Conservation (phyloP, 2,329 filamentous ascomycete species). For the Gyromitra esculenta region DNA sequence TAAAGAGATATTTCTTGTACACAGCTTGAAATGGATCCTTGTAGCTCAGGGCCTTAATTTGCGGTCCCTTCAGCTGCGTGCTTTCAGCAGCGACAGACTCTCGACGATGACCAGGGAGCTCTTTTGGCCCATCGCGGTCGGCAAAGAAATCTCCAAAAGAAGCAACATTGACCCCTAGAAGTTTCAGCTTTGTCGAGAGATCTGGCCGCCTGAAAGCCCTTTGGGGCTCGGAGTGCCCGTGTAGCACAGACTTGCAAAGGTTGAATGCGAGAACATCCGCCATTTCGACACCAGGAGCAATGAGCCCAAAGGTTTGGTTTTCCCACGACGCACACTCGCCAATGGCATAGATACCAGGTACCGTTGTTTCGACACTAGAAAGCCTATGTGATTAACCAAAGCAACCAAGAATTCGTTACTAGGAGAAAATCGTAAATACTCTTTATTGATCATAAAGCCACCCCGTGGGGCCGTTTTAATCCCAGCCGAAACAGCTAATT, state of each 20-base stretch:
- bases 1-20: constrained; percentile 95
- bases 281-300: constrained; percentile 91
- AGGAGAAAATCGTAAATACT: constrained; percentile 56
- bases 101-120: constrained; percentile 64
- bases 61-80: constrained; percentile 58
- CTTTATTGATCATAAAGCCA: constrained; percentile 77
- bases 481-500: constrained; percentile 74
- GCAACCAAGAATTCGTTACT: neutral
- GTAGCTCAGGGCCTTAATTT: constrained; percentile 85
- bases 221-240: constrained; percentile 66
- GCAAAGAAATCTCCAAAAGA: constrained; percentile 96
- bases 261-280: constrained; percentile 92
- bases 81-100: constrained; percentile 23
- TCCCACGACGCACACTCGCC: constrained; percentile 93
- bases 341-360: constrained; percentile 80
- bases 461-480: constrained; percentile 77
- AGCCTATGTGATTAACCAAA: constrained; percentile 1
- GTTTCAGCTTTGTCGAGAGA: constrained; percentile 88
- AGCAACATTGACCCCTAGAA: constrained; percentile 88
- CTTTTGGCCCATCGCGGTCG: constrained; percentile 81
- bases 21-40: constrained; percentile 87
- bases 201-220: constrained; percentile 79
- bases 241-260: constrained; percentile 80
- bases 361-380: constrained; percentile 71
- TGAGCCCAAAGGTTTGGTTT: constrained; percentile 85